Conservation (phyloP, 148 eudicot genomes). For the Rhododendron simsii region DNA sequence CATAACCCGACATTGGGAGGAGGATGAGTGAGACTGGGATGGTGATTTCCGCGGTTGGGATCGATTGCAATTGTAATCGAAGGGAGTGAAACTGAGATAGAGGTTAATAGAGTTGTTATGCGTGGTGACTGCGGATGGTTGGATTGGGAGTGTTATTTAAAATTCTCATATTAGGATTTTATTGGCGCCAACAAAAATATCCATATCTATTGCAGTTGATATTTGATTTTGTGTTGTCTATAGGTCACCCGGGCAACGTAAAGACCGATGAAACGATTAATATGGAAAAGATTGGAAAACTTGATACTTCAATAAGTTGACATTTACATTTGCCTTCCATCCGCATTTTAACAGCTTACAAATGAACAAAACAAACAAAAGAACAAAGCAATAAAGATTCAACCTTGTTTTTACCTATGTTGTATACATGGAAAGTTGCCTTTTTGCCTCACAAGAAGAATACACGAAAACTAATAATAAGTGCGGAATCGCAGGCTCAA, state of each 20-base stretch:
- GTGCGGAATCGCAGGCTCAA: neutral
- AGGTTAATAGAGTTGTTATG: too few species aligned
- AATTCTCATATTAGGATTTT: neutral
- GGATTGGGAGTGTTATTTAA: too few species aligned
- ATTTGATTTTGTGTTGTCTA: neutral
- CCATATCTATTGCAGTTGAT: neutral
- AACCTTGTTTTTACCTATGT: neutral
- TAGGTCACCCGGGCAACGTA: neutral
- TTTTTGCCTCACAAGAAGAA: neutral
- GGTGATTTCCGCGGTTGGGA: neutral
- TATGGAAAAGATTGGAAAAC: neutral
- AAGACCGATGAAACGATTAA: neutral
- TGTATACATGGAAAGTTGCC: neutral
- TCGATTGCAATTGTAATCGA: too few species aligned
- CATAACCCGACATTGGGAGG: conserved; percentile 17
- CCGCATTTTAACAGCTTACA: neutral
- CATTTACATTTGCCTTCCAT: neutral
- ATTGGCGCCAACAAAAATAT: neutral
- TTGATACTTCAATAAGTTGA: neutral
- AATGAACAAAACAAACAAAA: neutral
- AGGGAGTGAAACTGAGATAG: too few species aligned
- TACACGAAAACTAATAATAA: neutral
- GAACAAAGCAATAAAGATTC: neutral
- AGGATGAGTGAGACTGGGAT: conserved; percentile 20
- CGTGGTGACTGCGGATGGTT: too few species aligned